Percentiles rank a stretch among this genome's conserved stretches.
Evolutionary conservation across 2,329 filamentous ascomycete genomes (phyloP).

Genomic region (Pyricularia grisea): DNA sequence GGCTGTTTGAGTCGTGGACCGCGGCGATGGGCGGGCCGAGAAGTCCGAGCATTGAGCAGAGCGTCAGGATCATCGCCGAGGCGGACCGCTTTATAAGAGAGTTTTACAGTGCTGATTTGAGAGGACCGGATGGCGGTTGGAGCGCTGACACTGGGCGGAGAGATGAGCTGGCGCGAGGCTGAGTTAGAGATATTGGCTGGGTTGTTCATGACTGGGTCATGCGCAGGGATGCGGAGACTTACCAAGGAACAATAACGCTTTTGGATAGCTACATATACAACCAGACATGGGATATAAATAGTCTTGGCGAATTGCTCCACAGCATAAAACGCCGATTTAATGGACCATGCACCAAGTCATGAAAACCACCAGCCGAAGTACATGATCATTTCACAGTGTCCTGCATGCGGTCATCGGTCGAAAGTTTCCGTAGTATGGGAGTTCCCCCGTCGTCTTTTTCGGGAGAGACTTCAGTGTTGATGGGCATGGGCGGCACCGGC

Average conservation of each 20-base stretch:
- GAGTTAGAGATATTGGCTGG: neutral
- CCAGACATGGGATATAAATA: too few relatives aligned
- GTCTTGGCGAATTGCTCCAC: too few relatives aligned
- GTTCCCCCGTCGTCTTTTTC: neutral
- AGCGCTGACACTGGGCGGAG: neutral
- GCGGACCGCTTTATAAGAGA: conserved; percentile 31
- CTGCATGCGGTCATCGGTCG: neutral
- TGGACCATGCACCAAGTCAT: too few relatives aligned
- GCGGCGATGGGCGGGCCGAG: conserved; percentile 23
- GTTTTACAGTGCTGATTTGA: conserved; percentile 14
- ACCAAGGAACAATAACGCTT: too few relatives aligned
- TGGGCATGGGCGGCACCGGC: too few relatives aligned
- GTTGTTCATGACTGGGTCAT: neutral
- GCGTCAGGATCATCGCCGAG: conserved; percentile 33
- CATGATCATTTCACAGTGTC: too few relatives aligned
- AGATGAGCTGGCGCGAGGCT: neutral
- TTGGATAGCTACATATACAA: too few relatives aligned
- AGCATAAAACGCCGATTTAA: too few relatives aligned
- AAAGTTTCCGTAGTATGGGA: neutral
- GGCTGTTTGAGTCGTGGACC: conserved; percentile 32
- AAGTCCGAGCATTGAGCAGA: conserved; percentile 37
- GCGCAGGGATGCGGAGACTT: too few relatives aligned
- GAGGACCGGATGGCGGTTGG: neutral
- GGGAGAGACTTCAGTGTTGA: neutral
- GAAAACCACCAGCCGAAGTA: too few relatives aligned